These are phyloP conservation scores for Teratosphaeria gauchensis DNA, from an alignment of 2,329 filamentous ascomycete species.

Conservation along the genomic window DNA sequence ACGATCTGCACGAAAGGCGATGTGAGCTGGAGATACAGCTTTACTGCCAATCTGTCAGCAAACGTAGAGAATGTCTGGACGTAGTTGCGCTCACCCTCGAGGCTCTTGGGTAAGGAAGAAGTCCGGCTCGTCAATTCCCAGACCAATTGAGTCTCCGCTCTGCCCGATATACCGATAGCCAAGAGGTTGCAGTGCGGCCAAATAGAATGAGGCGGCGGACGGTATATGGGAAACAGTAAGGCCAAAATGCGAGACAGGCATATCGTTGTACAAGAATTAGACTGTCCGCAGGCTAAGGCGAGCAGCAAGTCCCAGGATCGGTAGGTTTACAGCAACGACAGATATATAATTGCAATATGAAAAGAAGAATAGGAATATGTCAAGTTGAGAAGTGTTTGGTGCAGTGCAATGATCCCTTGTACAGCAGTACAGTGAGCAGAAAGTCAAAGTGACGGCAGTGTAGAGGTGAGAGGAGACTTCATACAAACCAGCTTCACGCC, in stretches of 20 bases:
- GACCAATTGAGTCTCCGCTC: constrained; percentile 51
- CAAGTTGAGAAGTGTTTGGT: not conserved
- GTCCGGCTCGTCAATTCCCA: constrained; percentile 51
- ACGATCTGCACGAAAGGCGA: constrained; percentile 57
- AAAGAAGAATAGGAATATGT: not conserved
- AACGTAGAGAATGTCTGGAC: constrained; percentile 11
- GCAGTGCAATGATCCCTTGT: not conserved
- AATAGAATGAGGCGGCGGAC: constrained; percentile 73
- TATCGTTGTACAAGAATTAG: constrained; percentile 19
- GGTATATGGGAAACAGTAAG: constrained; percentile 68
- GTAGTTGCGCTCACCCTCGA: constrained; percentile 36
- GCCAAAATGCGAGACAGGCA: constrained; percentile 55
- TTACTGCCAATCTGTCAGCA: constrained; percentile 9
- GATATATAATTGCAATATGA: not conserved
- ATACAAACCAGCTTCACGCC: not conserved
- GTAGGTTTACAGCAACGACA: not conserved
- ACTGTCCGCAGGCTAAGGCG: not conserved
- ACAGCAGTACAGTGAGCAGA: not conserved
- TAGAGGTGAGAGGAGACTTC: not conserved
- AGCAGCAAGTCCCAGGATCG: too few relatives aligned
- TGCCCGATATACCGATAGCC: constrained; percentile 62
- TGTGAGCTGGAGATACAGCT: constrained; percentile 22
- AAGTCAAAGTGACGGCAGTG: not conserved
- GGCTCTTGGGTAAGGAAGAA: constrained; percentile 56
- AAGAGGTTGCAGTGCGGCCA: constrained; percentile 66